Evolutionary conservation across 2,329 filamentous ascomycete species (phyloP).

Genomic region (Aspergillus arachidicola): DNA sequence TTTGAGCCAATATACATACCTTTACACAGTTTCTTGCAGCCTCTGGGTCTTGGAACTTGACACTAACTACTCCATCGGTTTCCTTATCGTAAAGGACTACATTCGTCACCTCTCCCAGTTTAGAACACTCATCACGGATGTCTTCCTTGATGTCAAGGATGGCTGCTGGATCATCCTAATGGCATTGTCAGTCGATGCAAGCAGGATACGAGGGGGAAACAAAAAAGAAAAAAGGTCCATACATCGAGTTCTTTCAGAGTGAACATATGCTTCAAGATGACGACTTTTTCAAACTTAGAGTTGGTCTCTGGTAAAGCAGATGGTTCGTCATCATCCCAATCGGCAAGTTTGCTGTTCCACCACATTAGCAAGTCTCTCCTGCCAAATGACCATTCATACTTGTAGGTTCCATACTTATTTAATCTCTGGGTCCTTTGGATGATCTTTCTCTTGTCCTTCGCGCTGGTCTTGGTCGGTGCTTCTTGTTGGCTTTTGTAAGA

Average conservation of each 20-base stretch:
- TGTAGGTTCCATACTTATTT: conserved; percentile 56
- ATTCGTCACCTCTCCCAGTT: conserved; percentile 85
- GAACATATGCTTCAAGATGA: conserved; percentile 92
- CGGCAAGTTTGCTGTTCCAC: conserved; percentile 72
- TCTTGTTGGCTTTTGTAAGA: conserved; percentile 90
- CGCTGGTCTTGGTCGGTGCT: conserved; percentile 53
- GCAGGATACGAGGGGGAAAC: background rate
- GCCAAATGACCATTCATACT: background rate
- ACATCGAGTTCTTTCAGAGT: conserved; percentile 77
- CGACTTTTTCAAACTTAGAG: conserved; percentile 72
- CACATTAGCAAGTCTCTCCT: conserved; percentile 19
- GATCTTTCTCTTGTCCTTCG: conserved; percentile 81
- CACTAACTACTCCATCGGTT: conserved; percentile 77
- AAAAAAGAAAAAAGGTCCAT: conserved; percentile 10
- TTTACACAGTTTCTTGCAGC: conserved; percentile 71
- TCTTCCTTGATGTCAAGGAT: conserved; percentile 93
- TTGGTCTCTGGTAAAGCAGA: conserved; percentile 59
- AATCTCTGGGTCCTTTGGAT: conserved; percentile 90
- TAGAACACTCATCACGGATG: conserved; percentile 84
- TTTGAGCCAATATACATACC: conserved; percentile 31
- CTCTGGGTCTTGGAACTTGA: conserved; percentile 74
- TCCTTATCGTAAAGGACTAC: conserved; percentile 90
- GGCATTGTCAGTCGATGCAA: conserved; percentile 21
- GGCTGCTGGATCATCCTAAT: conserved; percentile 72
- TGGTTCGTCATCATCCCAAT: conserved; percentile 92